These are phyloP conservation scores for Calonectria naviculata DNA, from an alignment of 2,329 filamentous ascomycete species.

Conservation along the genomic window DNA sequence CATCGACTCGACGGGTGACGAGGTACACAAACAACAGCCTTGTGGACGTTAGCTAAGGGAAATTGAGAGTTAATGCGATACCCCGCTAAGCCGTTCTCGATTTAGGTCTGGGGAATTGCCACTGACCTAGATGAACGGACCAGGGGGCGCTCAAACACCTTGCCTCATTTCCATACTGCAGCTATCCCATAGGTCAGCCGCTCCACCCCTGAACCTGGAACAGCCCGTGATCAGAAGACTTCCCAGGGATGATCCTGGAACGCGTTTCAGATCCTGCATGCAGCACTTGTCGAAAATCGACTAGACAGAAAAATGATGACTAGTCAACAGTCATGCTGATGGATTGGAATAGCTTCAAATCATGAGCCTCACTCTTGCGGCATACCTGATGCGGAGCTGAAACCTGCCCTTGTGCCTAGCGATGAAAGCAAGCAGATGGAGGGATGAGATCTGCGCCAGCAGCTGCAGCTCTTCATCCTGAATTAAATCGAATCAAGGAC, in stretches of 20 bases:
- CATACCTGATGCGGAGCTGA: conserved; percentile 11
- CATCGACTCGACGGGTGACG: not conserved
- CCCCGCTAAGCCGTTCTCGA: conserved; percentile 22
- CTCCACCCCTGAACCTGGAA: conserved; percentile 22
- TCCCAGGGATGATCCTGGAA: conserved; percentile 13
- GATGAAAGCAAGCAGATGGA: not conserved
- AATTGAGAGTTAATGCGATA: conserved; percentile 18
- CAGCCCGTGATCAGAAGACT: conserved; percentile 15
- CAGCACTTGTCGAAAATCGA: conserved; percentile 2
- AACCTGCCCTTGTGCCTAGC: not conserved
- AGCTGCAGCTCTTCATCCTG: not conserved
- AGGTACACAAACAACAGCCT: conserved; percentile 1
- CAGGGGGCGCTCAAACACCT: conserved; percentile 1
- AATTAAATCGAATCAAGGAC: not conserved
- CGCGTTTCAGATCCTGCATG: conserved; percentile 25
- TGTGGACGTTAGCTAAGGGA: conserved; percentile 12
- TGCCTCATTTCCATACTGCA: conserved; percentile 8
- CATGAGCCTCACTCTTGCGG: not conserved
- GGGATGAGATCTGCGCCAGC: not conserved
- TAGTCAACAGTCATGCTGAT: not conserved
- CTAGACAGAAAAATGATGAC: not conserved
- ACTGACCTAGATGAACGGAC: conserved; percentile 7
- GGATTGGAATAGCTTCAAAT: conserved; percentile 17
- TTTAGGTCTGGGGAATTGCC: conserved; percentile 23
- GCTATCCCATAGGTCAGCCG: not conserved